Evolutionary conservation across 306 rosid genomes (phyloP), one percentile per base, ranked within the genome.

Genomic region (Mucuna pruriens): DNA sequence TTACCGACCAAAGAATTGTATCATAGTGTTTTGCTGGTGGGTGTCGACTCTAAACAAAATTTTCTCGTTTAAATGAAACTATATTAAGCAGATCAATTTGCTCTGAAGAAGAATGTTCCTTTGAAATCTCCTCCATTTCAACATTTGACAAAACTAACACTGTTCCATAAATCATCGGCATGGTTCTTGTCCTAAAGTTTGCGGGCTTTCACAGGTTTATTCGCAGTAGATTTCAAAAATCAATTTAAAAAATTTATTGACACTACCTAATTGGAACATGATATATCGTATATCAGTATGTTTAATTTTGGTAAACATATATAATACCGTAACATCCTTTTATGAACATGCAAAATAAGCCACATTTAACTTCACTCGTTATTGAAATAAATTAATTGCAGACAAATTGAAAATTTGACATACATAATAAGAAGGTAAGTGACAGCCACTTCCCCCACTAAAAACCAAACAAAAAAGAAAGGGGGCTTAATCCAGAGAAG

Each of bases 1-100:
- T 78, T 64, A n/a, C n/a, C n/a, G n/a, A 85, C 99, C 99, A 95
- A 42, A 92, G 86, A 77, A 95, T 89, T 36, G 99, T 89, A 82
- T 93, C 98, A 83, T 90, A 95, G 15, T 76, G 77, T 82, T 85
- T 87, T 57, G 87, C 94, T 0, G 71, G 87, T 71, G 90, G 85
- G 65, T 79, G 82, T 31, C 29, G 83, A 78, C 77, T 84, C 38
- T 71, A 84, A 78, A 95, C 91, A 87, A 93, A 89, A 86, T 93
- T 92, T 79, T 92, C 92, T 20, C 84, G 87, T 85, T 46, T 81
- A 79, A 95, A 95, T 42, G 97, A 93, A 72, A 95, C 92, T 57
- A 85, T 57, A 23, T 42, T 74, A 49, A 1, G 45, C 34, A 95
- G 94, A 84, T 87, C 82, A 55, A 40, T 75, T 76, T 82, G 78